Evolutionary conservation across 495 filamentous ascomycete species (phyloP).

Genomic region (Oidiodendron maius): DNA sequence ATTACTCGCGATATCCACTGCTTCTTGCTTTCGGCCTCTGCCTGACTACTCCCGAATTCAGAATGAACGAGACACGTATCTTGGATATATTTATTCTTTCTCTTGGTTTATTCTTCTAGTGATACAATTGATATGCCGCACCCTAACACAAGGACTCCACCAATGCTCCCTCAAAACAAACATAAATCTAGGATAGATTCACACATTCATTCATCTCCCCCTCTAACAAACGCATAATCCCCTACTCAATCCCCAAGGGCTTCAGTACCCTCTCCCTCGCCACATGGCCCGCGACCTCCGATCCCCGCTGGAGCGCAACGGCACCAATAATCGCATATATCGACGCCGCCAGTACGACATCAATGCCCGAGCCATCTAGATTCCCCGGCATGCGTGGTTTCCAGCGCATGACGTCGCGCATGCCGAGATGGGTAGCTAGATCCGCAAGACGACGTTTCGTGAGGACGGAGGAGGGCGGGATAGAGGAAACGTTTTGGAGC

Average conservation of each 20-base stretch:
- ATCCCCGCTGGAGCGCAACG: constrained; percentile 77
- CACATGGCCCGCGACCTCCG: constrained; percentile 66
- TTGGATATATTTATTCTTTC: too few relatives aligned
- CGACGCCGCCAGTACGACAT: constrained; percentile 64
- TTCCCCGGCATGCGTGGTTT: constrained; percentile 69
- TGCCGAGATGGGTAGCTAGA: constrained; percentile 62
- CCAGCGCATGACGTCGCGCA: constrained; percentile 77
- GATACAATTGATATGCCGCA: too few relatives aligned
- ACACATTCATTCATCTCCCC: too few relatives aligned
- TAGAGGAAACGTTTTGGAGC: constrained; percentile 57
- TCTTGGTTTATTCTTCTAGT: too few relatives aligned
- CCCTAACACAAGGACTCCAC: too few relatives aligned
- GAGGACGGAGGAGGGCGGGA: constrained; percentile 48
- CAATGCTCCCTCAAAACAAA: too few relatives aligned
- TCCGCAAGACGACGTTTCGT: constrained; percentile 54
- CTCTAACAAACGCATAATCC: too few relatives aligned
- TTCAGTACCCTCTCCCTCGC: constrained; percentile 71
- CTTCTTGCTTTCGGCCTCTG: too few relatives aligned
- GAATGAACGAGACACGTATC: too few relatives aligned
- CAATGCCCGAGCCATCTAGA: constrained; percentile 62
- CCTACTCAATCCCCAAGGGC: constrained; percentile 24
- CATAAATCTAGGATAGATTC: too few relatives aligned
- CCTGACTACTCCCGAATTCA: too few relatives aligned
- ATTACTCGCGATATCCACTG: too few relatives aligned
- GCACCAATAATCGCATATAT: constrained; percentile 86